Conservation (phyloP, 1,139 yeast genomes). For the Nakaseomyces nivariensis region DNA sequence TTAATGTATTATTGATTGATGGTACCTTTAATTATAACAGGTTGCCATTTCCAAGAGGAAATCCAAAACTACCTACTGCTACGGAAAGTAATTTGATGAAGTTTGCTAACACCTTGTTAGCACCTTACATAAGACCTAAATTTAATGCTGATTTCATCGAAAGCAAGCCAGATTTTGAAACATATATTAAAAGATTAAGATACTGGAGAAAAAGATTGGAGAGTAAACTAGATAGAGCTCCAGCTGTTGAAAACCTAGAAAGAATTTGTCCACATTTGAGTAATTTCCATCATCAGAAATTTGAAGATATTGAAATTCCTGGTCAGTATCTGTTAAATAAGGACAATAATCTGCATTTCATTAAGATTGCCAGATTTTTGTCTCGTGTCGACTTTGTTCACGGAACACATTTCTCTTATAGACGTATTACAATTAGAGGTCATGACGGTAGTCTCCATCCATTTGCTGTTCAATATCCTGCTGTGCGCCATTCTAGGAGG, state of each 20-base stretch:
- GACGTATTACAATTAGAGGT: conserved; percentile 82
- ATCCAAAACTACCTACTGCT: conserved; percentile 79
- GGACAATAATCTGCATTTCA: conserved; percentile 78
- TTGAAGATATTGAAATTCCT: conserved; percentile 95
- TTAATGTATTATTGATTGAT: conserved; percentile 85
- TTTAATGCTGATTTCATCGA: conserved; percentile 86
- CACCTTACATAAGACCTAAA: conserved; percentile 80
- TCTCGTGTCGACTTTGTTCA: conserved; percentile 84
- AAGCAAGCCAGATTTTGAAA: conserved; percentile 81
- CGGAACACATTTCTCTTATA: conserved; percentile 87
- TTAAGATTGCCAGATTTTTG: conserved; percentile 85
- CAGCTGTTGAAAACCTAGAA: conserved; percentile 66
- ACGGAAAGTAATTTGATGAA: conserved; percentile 84
- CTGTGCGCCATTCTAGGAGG: conserved; percentile 93
- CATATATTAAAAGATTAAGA: conserved; percentile 72
- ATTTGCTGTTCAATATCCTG: conserved; percentile 95
- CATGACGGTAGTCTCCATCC: conserved; percentile 87
- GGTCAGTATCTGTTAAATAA: conserved; percentile 85
- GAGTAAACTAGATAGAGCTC: conserved; percentile 77
- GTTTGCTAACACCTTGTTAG: conserved; percentile 88
- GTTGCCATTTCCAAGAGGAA: conserved; percentile 75
- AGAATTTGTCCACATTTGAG: conserved; percentile 89
- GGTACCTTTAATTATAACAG: conserved; percentile 85
- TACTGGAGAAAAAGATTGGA: conserved; percentile 92
- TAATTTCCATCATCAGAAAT: conserved; percentile 95